Base-by-base conservation (phyloP, 2,329 filamentous ascomycete genomes). In the Chalara sp. region DNA sequence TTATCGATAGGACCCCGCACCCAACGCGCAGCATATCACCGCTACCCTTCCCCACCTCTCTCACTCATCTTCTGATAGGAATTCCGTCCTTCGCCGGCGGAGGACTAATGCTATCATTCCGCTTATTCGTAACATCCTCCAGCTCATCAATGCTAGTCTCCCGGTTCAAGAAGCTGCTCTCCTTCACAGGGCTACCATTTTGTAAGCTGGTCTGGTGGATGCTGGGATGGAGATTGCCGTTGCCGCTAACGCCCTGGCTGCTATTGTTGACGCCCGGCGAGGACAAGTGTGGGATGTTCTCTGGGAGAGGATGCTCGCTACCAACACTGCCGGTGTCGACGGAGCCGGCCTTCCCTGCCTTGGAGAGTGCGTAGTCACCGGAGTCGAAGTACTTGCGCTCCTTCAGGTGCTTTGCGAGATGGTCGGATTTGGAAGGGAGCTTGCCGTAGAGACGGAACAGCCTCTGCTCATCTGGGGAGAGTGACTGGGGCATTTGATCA, bases 311-410 rank as follows among this genome's bases (percentile, higher is more conserved):
- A 70, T 99, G 93, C 73, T 96, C 86, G 64, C 89, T 91, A 64
- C 93, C 93, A 65, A 99, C 89, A 65, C 86, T 86, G 66, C 92
- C 95, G 54, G 95, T 89, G 66, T 95, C 92, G 65, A 93, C 87
- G 67, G 93, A 87, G 65, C 91, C 88, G 69, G 89, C 90, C 75
- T 97, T 97, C 72, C 93, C 93, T 53, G 93, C 93, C 76, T 96
- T 96, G 71, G 87, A 92, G 74, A 96, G 87, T 66, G 91, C 91
- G 65, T 96, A 96, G 75, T 96, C 90, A 66, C 90, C 91, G 54
- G 87, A 93, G 76, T 96, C 90, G 72, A 96, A 96, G 76, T 96
- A 96, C 76, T 95, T 99, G 76, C 93, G 91, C 71, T 97, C 93
- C 80, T 96, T 96, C 68, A 97, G 82, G 69, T 97, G 95, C 78